Conservation (phyloP, 345 rosid genomes). For the Conringia planisiliqua region DNA sequence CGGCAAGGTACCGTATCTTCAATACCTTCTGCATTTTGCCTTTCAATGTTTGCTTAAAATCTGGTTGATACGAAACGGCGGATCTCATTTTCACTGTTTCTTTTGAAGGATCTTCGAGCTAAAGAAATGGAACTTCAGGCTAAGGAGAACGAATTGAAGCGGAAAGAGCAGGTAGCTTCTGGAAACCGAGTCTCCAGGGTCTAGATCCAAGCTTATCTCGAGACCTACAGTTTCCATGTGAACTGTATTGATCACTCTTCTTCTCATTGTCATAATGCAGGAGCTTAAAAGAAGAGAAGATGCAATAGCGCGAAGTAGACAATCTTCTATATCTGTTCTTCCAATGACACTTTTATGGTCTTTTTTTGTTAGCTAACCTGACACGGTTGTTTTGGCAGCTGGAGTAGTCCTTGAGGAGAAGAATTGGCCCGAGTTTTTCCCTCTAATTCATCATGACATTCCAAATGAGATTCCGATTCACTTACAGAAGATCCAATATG, state of each 20-base stretch:
- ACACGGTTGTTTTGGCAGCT: slow-evolving; percentile 52
- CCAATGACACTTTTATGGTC: not conserved
- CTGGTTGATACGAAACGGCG: not conserved
- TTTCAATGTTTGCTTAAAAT: slow-evolving; percentile 2
- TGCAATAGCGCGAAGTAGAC: slow-evolving; percentile 58
- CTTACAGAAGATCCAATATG: slow-evolving; percentile 76
- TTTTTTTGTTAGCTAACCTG: slow-evolving; percentile 3
- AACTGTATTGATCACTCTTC: not conserved
- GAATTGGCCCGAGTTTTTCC: slow-evolving; percentile 96
- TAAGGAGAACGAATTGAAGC: slow-evolving; percentile 86
- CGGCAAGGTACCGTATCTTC: slow-evolving; percentile 47
- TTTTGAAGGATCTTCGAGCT: slow-evolving; percentile 65
- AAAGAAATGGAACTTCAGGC: slow-evolving; percentile 94
- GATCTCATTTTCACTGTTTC: slow-evolving; percentile 7
- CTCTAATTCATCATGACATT: slow-evolving; percentile 93
- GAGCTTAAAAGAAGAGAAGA: slow-evolving; percentile 90
- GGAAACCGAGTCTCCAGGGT: too few species aligned
- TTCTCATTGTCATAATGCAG: slow-evolving; percentile 38
- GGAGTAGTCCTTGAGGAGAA: slow-evolving; percentile 91
- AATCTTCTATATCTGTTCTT: not conserved
- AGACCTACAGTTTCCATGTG: slow-evolving; percentile 18
- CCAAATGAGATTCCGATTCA: slow-evolving; percentile 91
- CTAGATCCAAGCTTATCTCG: too few species aligned
- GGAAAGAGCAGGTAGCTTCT: slow-evolving; percentile 69
- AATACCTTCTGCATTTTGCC: not conserved